These are phyloP conservation scores for Noccaea caerulescens DNA, from an alignment of 345 rosid genomes.

Conservation along the genomic window DNA sequence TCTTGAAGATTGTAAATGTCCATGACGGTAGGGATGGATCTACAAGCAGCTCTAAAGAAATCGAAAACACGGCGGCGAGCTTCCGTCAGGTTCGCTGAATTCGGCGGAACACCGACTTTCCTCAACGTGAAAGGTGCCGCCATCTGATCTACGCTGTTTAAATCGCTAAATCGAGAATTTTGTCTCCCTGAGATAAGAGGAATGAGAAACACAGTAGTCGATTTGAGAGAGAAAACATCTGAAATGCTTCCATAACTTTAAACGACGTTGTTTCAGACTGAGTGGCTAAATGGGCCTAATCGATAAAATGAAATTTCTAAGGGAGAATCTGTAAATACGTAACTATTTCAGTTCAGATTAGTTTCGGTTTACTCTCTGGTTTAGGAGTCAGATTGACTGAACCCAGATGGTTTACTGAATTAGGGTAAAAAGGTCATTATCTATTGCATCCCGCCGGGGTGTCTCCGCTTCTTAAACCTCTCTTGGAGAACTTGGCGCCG, in stretches of 20 bases:
- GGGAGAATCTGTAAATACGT: not conserved
- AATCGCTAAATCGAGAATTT: slow-evolving; percentile 8
- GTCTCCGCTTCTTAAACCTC: slow-evolving; percentile 45
- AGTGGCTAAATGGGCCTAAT: slow-evolving; percentile 15
- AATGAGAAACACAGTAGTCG: slow-evolving; percentile 10
- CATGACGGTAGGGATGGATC: slow-evolving; percentile 79
- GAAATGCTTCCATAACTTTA: slow-evolving; percentile 1
- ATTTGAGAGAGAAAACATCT: slow-evolving; percentile 24
- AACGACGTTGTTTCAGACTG: slow-evolving; percentile 16
- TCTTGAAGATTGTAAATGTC: slow-evolving; percentile 92
- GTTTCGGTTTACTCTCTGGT: slow-evolving; percentile 26
- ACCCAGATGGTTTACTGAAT: slow-evolving; percentile 14
- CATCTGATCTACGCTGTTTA: slow-evolving; percentile 33
- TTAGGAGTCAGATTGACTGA: not conserved
- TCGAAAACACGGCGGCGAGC: slow-evolving; percentile 78
- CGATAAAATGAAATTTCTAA: not conserved
- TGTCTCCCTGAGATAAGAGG: slow-evolving; percentile 14
- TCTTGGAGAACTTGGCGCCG: slow-evolving; percentile 32
- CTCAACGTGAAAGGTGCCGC: slow-evolving; percentile 66
- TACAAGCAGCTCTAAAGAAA: slow-evolving; percentile 79
- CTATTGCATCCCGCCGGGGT: not conserved
- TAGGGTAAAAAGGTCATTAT: slow-evolving; percentile 17
- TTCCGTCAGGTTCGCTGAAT: slow-evolving; percentile 82
- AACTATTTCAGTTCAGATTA: not conserved
- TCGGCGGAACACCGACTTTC: slow-evolving; percentile 74